Conservation (phyloP, 2,329 filamentous ascomycete species). For the Eutypella sp. region DNA sequence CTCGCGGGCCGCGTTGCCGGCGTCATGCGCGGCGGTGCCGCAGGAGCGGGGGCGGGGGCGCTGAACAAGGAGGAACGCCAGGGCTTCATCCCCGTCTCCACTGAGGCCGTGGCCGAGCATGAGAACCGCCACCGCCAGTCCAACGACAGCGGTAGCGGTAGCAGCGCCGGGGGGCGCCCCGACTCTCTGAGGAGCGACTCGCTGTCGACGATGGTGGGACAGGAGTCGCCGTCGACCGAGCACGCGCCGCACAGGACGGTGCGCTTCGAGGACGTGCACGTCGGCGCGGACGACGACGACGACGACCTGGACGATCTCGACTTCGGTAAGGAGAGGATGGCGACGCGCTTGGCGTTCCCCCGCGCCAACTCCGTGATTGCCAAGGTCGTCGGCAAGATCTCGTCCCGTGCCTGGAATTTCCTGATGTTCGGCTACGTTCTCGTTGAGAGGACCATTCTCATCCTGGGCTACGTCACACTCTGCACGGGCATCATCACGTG, state of each 20-base stretch:
- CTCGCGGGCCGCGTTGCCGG: constrained; percentile 58
- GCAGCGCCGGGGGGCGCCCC: constrained; percentile 60
- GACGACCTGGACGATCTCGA: constrained; percentile 38
- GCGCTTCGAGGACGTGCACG: constrained; percentile 44
- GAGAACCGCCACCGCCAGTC: constrained; percentile 48
- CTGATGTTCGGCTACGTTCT: constrained; percentile 59
- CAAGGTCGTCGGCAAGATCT: constrained; percentile 51
- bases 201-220: constrained; percentile 51
- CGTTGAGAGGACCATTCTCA: constrained; percentile 71
- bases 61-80: constrained; percentile 40
- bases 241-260: constrained; percentile 33
- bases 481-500: constrained; percentile 70
- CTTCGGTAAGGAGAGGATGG: constrained; percentile 35
- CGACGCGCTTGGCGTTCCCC: constrained; percentile 37
- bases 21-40: constrained; percentile 21
- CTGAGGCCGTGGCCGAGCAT: constrained; percentile 48
- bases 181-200: constrained; percentile 63
- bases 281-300: constrained; percentile 38
- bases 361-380: constrained; percentile 47
- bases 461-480: constrained; percentile 71
- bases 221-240: constrained; percentile 38
- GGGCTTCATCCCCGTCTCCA: constrained; percentile 59
- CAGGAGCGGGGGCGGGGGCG: constrained; percentile 3
- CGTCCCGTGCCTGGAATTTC: constrained; percentile 50
- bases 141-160: constrained; percentile 70